A percentile compares a stretch with the other conserved stretches of the same genome.
Conservation (phyloP, 306 rosid genomes). For the Acacia crassicarpa region DNA sequence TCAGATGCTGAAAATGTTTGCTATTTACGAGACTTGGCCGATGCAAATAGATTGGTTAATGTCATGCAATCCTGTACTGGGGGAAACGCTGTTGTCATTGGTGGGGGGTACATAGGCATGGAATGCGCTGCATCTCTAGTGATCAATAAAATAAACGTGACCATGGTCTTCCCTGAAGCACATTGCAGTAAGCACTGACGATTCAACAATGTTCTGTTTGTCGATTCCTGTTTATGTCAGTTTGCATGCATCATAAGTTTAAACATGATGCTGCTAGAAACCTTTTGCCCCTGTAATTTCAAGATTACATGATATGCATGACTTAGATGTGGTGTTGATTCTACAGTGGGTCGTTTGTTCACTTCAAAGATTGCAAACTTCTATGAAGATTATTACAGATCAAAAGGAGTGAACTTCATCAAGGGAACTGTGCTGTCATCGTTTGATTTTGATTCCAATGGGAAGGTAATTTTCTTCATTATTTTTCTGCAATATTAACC, state of each 20-base stretch:
- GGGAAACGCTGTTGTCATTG: conserved; percentile 93
- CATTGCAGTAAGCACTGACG: conserved; percentile 80
- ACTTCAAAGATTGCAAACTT: conserved; percentile 84
- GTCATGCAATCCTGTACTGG: conserved; percentile 67
- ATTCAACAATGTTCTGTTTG: neutral
- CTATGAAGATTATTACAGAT: conserved; percentile 84
- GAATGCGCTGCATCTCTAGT: conserved; percentile 97
- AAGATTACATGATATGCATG: neutral
- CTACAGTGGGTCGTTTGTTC: conserved; percentile 94
- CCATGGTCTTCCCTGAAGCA: conserved; percentile 97
- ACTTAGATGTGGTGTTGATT: conserved; percentile 17
- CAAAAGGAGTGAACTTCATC: conserved; percentile 79
- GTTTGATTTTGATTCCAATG: conserved; percentile 70
- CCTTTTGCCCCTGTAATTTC: neutral
- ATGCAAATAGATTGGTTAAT: conserved; percentile 74
- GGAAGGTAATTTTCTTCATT: conserved; percentile 57
- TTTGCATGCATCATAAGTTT: neutral
- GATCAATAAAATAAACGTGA: conserved; percentile 83
- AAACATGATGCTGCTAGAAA: neutral
- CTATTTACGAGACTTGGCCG: conserved; percentile 75
- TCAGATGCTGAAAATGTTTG: conserved; percentile 96
- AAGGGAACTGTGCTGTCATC: conserved; percentile 92
- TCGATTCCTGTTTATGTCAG: conserved; percentile 19
- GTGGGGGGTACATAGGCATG: conserved; percentile 99
- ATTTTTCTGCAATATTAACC: neutral